Base-by-base conservation (phyloP, 2,329 filamentous ascomycete genomes). In the Ophiocordyceps camponoti-rufipedis region DNA sequence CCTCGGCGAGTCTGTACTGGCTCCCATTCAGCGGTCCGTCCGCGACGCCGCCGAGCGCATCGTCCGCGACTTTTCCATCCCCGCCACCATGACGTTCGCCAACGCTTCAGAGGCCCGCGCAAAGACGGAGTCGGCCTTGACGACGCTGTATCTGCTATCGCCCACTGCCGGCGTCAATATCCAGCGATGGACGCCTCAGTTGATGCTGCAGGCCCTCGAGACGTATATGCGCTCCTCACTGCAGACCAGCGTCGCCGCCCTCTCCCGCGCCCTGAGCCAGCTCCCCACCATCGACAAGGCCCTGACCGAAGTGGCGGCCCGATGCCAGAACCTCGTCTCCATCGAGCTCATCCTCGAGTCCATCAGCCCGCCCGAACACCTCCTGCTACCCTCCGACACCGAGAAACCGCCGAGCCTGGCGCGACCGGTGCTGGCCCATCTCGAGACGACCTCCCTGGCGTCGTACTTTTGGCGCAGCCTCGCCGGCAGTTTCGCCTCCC, bases 401-500 rank as follows among this genome's bases (percentile, higher is more conserved):
- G 59, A 65, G 42, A 54, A 56, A 5, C 56, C 62, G 18, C 49
- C 56, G 3, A 74, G 67, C 47, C 72, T 95, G 40, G 70, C 95
- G 0, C 74, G 81, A 47, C 80, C 80, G 0, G 66, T 94, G 0
- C 72, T 94, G 9, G 67, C 74, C 11, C 70, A 80, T n/a, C 74
- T 98, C 8, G 91, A 96, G 61, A 94, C 87, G 0, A 78, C 84
- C 0, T 91, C 85, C 2, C 67, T 98, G 14, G 78, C 86, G 1
- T 89, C 84, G 0, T 94, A 89, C 60, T 98, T 94, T 65, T 98
- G 91, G 87, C 75, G 91, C 45, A 84, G 82, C 9, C 74, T 96
- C 55, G 91, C 91, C 0, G 78, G 82, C 1, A 80, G 78, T 46
- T 69, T 96, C 48, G 76, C 82, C 4, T 68, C 78, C 0, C 75